Base-by-base conservation (phyloP, 768 basidiomycete species). In the Saitozyma sp. region DNA sequence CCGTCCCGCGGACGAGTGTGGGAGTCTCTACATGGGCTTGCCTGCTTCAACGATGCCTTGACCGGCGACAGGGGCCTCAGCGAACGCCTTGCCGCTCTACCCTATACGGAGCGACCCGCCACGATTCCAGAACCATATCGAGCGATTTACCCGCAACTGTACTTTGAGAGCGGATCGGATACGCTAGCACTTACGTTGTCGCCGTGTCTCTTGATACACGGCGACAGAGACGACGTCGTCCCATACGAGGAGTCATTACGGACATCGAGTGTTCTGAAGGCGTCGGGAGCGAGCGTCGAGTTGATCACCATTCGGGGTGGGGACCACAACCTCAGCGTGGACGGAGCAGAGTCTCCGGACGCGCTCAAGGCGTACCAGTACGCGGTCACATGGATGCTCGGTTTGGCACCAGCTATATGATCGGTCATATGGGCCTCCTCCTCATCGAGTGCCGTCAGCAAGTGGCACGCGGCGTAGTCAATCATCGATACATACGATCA, bases 141-240 rank as follows among this genome's bases (percentile, higher is more conserved):
- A 42, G 46, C 16, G 8, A 48, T 52, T 8, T 43, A 48, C 46
- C 61, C 61, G 7, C 56, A 58, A 29, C 14, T 58, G 8, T 57
- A 57, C 20, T 63, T 55, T 46, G 29, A 29, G 29, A 29, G 29
- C 29, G 29, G 29, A 29, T 29, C 29, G 29, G 38, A 16, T n/a
- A 41, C 48, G 17, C 19, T 49, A 10, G 38, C 56, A 3, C 19
- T 29, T 13, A 6, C 11, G 16, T 41, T 58, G 17, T 39, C 61
- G 37, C 61, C 61, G 9, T 29, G 43, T n/a, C 46, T 63, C 9
- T 49, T 63, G 17, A 63, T 63, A 16, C 61, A 63, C 41, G 61
- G 61, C 6, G 39, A 19, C 29, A 14, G 11, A 8, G 62, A 64
- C 38, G 29, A 54, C 29, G 52, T 53, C 16, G 63, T 64, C 39